Evolutionary conservation across 1,284 basidiomycete species (phyloP).

Genomic region (Melampsora larici-populina): DNA sequence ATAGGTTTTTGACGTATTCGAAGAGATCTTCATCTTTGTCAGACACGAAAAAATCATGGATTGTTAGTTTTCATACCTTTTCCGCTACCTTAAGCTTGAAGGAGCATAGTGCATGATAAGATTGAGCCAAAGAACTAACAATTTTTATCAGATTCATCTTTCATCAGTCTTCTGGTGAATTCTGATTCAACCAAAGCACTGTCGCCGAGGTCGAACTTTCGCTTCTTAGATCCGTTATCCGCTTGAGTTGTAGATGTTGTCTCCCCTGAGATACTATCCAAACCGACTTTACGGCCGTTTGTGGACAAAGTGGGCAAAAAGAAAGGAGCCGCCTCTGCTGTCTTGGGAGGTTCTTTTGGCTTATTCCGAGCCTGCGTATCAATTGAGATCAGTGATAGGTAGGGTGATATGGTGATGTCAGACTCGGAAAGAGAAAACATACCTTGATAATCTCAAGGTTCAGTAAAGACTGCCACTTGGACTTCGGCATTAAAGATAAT

Average conservation of each 20-base stretch:
- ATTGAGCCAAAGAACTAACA: slow-evolving; percentile 61
- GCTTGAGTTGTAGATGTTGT: slow-evolving; percentile 49
- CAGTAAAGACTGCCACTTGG: slow-evolving; percentile 91
- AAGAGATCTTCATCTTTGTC: slow-evolving; percentile 76
- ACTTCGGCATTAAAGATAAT: slow-evolving; percentile 82
- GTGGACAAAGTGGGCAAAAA: slow-evolving; percentile 88
- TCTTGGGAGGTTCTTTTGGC: slow-evolving; percentile 91
- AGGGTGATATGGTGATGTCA: slow-evolving; percentile 1
- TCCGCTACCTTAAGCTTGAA: slow-evolving; percentile 2
- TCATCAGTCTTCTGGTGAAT: slow-evolving; percentile 66
- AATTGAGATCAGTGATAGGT: slow-evolving; percentile 35
- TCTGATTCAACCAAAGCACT: slow-evolving; percentile 65
- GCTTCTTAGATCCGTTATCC: slow-evolving; percentile 30
- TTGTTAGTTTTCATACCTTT: slow-evolving; percentile 4
- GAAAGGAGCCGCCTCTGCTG: slow-evolving; percentile 91
- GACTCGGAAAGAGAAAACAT: slow-evolving; percentile 47
- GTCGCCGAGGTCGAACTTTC: slow-evolving; percentile 55
- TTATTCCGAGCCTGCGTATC: slow-evolving; percentile 77
- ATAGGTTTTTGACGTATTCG: slow-evolving; percentile 76
- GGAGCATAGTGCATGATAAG: neutral
- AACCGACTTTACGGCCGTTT: slow-evolving; percentile 72
- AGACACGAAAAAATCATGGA: neutral
- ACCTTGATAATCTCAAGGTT: slow-evolving; percentile 93
- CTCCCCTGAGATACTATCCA: slow-evolving; percentile 57
- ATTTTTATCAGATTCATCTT: slow-evolving; percentile 62